Evolutionary conservation across 2,329 filamentous ascomycete genomes (phyloP), one percentile per base, ranked within the genome.

Genomic region (Fusarium sp.): DNA sequence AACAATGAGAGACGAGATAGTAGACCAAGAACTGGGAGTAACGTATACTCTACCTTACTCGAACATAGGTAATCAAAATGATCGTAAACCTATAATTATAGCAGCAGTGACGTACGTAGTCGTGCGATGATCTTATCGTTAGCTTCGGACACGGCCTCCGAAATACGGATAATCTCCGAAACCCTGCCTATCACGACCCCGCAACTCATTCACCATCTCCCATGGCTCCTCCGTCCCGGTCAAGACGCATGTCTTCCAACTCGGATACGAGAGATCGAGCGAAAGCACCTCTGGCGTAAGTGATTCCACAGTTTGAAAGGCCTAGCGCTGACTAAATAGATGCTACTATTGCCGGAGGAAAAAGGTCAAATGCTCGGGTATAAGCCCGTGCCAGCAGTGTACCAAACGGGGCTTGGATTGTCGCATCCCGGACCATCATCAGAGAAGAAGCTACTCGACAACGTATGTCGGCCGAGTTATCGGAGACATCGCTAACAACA

Each of bases 271-370:
- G n/a, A 4, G 31, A 34, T 34, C 31, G 44, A 48, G 7, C 13
- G 12, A 48, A 48, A 34, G 15, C 44, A 18, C 44, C 44, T 34
- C 16, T 48, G 15, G 44, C 44, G 44, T 48, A 13, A 48, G 44
- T 48, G 12, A 3, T 16, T 28, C 9, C 4, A 27, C 15, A 7
- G 3, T 4, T 8, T 34, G 3, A 34, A 3, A 34, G n/a, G 6
- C n/a, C 18, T 23, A 23, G 31, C 8, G 31, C 31, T 34, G 8
- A 34, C 31, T 34, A 4, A 34, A 18, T 12, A 48, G 44, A 6
- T 48, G 44, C 15, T 48, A 48, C 27, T 48, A 48, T 15, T 48
- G 44, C 44, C 44, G 44, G 30, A 48, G 27, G 6, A 48, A 48
- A n/a, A 48, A 48, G 44, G 28, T 48, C 13, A 48, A 48, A 12